A percentile compares a stretch with the other conserved stretches of the same genome.
Conservation (phyloP, 306 rosid genomes). For the Nissolia schottii region DNA sequence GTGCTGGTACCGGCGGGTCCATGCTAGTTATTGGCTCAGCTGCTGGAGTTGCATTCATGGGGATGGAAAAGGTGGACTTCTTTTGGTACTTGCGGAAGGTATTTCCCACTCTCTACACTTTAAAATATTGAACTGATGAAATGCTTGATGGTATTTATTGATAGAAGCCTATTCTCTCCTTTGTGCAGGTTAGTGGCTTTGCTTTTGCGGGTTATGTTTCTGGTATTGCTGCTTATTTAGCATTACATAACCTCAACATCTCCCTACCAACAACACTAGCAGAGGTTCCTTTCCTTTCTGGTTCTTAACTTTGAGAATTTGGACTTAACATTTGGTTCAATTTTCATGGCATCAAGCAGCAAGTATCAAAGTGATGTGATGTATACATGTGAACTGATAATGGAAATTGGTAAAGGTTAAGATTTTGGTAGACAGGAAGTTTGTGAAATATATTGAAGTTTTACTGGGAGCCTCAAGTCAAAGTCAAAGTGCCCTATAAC, state of each 20-base stretch:
- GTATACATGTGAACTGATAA: background rate
- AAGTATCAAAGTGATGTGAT: background rate
- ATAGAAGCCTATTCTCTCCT: background rate
- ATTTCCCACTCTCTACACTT: background rate
- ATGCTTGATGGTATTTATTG: background rate
- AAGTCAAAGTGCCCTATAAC: background rate
- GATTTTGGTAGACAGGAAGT: slow-evolving; percentile 7
- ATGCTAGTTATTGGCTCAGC: slow-evolving; percentile 94
- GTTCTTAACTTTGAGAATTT: slow-evolving; percentile 36
- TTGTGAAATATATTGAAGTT: background rate
- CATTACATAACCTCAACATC: slow-evolving; percentile 54
- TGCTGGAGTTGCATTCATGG: slow-evolving; percentile 98
- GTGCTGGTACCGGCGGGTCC: slow-evolving; percentile 98
- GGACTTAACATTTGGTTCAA: slow-evolving; percentile 20
- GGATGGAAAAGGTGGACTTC: slow-evolving; percentile 98
- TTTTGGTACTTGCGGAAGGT: slow-evolving; percentile 94
- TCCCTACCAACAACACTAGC: slow-evolving; percentile 69
- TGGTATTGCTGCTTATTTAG: slow-evolving; percentile 76
- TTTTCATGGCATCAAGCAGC: slow-evolving; percentile 7
- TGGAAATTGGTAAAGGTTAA: background rate
- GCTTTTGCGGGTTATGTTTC: slow-evolving; percentile 95
- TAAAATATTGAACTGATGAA: background rate
- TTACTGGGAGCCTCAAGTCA: background rate
- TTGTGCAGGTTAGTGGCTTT: slow-evolving; percentile 85
- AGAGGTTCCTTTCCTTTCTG: slow-evolving; percentile 63